Conservation (phyloP, 176 grass and related monocot genomes). For the Tuctoria greenei region DNA sequence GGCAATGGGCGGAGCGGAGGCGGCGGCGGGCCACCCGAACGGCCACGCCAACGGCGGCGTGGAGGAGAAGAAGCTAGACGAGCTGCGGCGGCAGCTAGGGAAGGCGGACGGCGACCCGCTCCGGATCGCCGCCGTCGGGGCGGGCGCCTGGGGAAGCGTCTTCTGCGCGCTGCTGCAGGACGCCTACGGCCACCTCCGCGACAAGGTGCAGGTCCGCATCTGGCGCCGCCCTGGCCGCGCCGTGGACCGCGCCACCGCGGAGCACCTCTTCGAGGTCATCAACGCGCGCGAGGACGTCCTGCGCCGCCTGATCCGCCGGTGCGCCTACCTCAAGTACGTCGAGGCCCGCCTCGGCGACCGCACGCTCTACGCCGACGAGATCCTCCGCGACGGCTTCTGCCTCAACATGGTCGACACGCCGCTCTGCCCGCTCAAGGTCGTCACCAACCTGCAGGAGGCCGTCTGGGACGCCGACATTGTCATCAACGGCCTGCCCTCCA, state of each 20-base stretch:
- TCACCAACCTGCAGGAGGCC: slow-evolving; percentile 96
- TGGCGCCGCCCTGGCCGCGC: slow-evolving; percentile 78
- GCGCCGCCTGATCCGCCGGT: slow-evolving; percentile 68
- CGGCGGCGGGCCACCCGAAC: slow-evolving; percentile 36
- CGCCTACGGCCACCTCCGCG: slow-evolving; percentile 85
- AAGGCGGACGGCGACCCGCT: slow-evolving; percentile 76
- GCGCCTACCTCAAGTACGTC: slow-evolving; percentile 95
- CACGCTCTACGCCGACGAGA: slow-evolving; percentile 88
- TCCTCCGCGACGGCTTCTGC: slow-evolving; percentile 90
- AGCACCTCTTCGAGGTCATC: slow-evolving; percentile 91
- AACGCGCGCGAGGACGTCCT: slow-evolving; percentile 93
- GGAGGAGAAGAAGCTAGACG: slow-evolving; percentile 87
- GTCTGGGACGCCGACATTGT: slow-evolving; percentile 98
- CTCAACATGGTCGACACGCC: slow-evolving; percentile 98
- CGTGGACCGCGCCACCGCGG: slow-evolving; percentile 81
- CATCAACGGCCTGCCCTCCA: slow-evolving; percentile 87
- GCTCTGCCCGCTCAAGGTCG: slow-evolving; percentile 91
- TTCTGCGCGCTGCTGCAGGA: slow-evolving; percentile 95
- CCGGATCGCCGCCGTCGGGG: slow-evolving; percentile 85
- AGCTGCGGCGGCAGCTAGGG: slow-evolving; percentile 73
- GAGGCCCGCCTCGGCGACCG: slow-evolving; percentile 85
- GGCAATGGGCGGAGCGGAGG: slow-evolving; percentile 47
- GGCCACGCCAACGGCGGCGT: slow-evolving; percentile 59
- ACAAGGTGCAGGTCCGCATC: slow-evolving; percentile 88
- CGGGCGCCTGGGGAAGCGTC: slow-evolving; percentile 93